These are phyloP conservation scores for Phytophthora idaei DNA, from an alignment of 352 stramenopile species.

Conservation along the genomic window DNA sequence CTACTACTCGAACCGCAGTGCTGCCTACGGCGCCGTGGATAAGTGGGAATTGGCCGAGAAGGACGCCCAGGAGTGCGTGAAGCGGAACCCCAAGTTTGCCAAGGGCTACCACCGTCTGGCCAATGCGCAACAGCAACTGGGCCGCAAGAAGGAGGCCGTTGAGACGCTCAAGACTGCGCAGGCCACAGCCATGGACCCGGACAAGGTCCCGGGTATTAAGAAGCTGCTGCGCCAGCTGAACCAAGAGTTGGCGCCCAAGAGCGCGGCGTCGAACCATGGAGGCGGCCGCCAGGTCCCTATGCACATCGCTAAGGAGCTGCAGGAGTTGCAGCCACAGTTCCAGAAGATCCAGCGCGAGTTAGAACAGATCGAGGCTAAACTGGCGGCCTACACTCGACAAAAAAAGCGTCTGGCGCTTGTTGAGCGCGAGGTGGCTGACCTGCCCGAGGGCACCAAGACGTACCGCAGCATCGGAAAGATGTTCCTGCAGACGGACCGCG, in stretches of 20 bases:
- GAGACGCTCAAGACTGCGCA: conserved; percentile 61
- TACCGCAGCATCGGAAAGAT: conserved; percentile 87
- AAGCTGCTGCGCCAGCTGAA: conserved; percentile 78
- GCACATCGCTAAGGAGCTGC: conserved; percentile 76
- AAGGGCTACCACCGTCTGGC: conserved; percentile 84
- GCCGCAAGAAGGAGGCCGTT: conserved; percentile 70
- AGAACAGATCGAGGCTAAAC: conserved; percentile 80
- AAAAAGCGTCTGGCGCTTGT: conserved; percentile 82
- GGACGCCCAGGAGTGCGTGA: conserved; percentile 80
- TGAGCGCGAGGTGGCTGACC: conserved; percentile 68
- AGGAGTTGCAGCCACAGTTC: conserved; percentile 84
- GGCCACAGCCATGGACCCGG: conserved; percentile 33
- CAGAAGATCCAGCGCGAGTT: conserved; percentile 78
- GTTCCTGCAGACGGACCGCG: conserved; percentile 67
- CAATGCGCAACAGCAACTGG: conserved; percentile 81
- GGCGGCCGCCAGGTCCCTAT: conserved; percentile 55
- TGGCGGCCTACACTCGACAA: conserved; percentile 59
- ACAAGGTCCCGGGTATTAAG: conserved; percentile 78
- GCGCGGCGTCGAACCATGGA: conserved; percentile 7
- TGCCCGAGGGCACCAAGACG: conserved; percentile 65
- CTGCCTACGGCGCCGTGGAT: conserved; percentile 66
- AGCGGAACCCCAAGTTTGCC: conserved; percentile 70
- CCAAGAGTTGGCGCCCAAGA: conserved; percentile 45
- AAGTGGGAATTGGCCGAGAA: conserved; percentile 75
- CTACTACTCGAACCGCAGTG: conserved; percentile 86